Evolutionary conservation across 495 filamentous ascomycete genomes (phyloP).

Genomic region (Hypoxylon crocopeplum): DNA sequence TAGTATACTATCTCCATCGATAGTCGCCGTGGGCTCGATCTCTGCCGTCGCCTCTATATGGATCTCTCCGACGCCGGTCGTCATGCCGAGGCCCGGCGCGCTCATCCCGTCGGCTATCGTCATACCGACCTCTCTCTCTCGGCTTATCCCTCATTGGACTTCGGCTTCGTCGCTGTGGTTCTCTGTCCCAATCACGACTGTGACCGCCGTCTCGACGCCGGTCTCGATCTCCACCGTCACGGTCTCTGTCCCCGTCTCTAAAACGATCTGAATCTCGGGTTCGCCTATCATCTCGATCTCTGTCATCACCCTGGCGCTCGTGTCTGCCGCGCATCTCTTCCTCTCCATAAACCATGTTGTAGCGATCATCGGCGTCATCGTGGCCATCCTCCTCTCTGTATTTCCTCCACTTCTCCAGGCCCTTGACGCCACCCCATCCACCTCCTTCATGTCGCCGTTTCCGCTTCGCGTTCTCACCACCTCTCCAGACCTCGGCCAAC

Average conservation of each 20-base stretch:
- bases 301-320: slow-evolving; percentile 37
- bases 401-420: slow-evolving; percentile 87
- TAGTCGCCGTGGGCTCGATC: slow-evolving; percentile 20
- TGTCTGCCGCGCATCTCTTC: slow-evolving; percentile 63
- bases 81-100: slow-evolving; percentile 15
- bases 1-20: slow-evolving; percentile 31
- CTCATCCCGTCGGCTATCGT: slow-evolving; percentile 18
- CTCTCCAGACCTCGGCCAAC: slow-evolving; percentile 89
- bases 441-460: slow-evolving; percentile 78
- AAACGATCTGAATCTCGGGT: slow-evolving; percentile 20
- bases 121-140: slow-evolving; percentile 21
- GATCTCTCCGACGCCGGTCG: slow-evolving; percentile 32
- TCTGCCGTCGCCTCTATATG: slow-evolving; percentile 36
- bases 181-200: slow-evolving; percentile 12
- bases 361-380: slow-evolving; percentile 57
- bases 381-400: slow-evolving; percentile 75
- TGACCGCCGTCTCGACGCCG: slow-evolving; percentile 8
- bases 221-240: slow-evolving; percentile 19
- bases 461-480: slow-evolving; percentile 84
- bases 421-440: slow-evolving; percentile 87
- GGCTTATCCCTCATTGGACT: slow-evolving; percentile 45
- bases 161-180: slow-evolving; percentile 44
- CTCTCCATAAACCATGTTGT: slow-evolving; percentile 85
- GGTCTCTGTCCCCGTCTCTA: slow-evolving; percentile 19
- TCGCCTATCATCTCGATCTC: slow-evolving; percentile 20